Conservation (phyloP, 176 grass and related monocot genomes). For the Secale cereale region DNA sequence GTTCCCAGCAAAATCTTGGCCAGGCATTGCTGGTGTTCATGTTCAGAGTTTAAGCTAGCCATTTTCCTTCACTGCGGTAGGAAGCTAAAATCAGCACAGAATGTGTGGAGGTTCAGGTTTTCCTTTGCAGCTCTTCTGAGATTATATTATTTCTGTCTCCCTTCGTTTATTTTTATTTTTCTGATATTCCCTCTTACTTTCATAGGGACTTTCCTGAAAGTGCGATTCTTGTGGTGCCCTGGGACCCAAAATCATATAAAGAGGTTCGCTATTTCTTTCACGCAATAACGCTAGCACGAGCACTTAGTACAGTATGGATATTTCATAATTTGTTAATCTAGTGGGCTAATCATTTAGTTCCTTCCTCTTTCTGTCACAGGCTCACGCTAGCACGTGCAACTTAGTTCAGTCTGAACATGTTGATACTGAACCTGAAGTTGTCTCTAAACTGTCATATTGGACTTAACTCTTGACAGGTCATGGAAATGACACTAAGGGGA, state of each 20-base stretch:
- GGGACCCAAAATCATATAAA: too few relatives aligned
- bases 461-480: constrained; percentile 41
- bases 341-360: too few relatives aligned
- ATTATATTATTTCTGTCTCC: neutral
- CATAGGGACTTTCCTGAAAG: too few relatives aligned
- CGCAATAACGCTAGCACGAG: too few relatives aligned
- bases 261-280: too few relatives aligned
- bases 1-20: neutral
- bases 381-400: too few relatives aligned
- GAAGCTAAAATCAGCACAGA: constrained; percentile 23
- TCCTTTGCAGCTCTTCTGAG: neutral
- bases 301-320: too few relatives aligned
- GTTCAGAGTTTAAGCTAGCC: neutral
- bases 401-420: neutral
- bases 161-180: neutral
- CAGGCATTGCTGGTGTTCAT: constrained; percentile 7
- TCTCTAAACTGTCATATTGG: constrained; percentile 1
- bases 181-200: too few relatives aligned
- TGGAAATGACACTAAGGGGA: constrained; percentile 66
- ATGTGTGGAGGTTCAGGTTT: constrained; percentile 39
- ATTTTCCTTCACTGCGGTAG: constrained; percentile 23
- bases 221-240: too few relatives aligned
- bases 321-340: too few relatives aligned
- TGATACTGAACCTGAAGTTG: neutral
- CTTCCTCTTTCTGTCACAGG: too few relatives aligned